Evolutionary conservation across 495 filamentous ascomycete species (phyloP).

Genomic region (Viridothelium virens): DNA sequence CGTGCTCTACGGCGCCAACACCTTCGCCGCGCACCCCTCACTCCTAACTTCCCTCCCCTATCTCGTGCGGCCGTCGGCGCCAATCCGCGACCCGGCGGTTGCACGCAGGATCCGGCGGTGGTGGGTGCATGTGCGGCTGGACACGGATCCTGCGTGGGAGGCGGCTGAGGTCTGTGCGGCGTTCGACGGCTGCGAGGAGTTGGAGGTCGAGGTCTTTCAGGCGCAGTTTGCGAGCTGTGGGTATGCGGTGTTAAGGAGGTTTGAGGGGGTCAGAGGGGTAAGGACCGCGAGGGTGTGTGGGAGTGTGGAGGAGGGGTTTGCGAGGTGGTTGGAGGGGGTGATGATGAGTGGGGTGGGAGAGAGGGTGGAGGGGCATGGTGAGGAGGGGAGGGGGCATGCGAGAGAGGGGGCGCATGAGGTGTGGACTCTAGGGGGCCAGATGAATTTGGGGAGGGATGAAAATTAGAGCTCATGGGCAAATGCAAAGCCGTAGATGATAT

Average conservation of each 20-base stretch:
- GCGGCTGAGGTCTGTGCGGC: slow-evolving; percentile 28
- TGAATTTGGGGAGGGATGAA: slow-evolving; percentile 14
- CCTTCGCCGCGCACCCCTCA: slow-evolving; percentile 45
- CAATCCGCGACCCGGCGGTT: slow-evolving; percentile 31
- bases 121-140: slow-evolving; percentile 38
- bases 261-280: slow-evolving; percentile 47
- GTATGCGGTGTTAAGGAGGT: slow-evolving; percentile 37
- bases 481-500: background rate
- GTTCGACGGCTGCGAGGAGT: slow-evolving; percentile 40
- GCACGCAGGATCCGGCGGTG: slow-evolving; percentile 33
- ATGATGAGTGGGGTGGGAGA: slow-evolving; percentile 38
- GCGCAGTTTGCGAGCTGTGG: slow-evolving; percentile 39
- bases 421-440: slow-evolving; percentile 13
- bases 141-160: slow-evolving; percentile 39
- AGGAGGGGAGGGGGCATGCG: slow-evolving; percentile 19
- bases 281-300: slow-evolving; percentile 38
- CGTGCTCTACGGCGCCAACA: slow-evolving; percentile 33
- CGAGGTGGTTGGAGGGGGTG: slow-evolving; percentile 37
- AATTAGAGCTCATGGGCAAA: background rate
- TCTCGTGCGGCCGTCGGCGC: slow-evolving; percentile 30
- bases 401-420: slow-evolving; percentile 17
- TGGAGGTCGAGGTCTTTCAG: slow-evolving; percentile 43
- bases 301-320: slow-evolving; percentile 38
- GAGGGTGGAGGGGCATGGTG: slow-evolving; percentile 17
- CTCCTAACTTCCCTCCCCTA: slow-evolving; percentile 42